Evolutionary conservation across 202 grass and related monocot species (phyloP).

Genomic region (Zizania palustris): DNA sequence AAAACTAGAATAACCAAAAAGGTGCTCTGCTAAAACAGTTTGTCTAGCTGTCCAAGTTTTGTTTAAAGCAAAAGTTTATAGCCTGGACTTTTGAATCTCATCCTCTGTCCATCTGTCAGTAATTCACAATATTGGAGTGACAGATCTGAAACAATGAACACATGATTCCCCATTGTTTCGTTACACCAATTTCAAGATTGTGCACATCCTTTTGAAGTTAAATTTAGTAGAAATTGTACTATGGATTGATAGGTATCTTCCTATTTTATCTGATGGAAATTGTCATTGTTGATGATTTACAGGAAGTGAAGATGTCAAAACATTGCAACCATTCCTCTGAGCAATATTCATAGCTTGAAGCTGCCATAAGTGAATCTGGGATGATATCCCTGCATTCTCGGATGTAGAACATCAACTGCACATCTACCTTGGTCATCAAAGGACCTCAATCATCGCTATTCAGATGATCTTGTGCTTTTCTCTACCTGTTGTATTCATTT

Average conservation of each 20-base stretch:
- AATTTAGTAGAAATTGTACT: conserved; percentile 4
- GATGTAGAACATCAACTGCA: conserved; percentile 41
- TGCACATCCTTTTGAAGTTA: neutral
- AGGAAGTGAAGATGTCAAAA: conserved; percentile 47
- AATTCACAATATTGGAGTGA: conserved; percentile 11
- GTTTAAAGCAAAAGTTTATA: conserved; percentile 4
- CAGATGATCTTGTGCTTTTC: conserved; percentile 40
- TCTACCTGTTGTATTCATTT: conserved; percentile 47
- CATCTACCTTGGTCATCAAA: conserved; percentile 28
- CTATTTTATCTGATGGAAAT: conserved; percentile 36
- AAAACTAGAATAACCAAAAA: conserved; percentile 20
- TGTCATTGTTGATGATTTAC: conserved; percentile 38
- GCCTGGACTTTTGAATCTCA: conserved; percentile 6
- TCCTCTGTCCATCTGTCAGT: conserved; percentile 11
- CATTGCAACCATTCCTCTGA: conserved; percentile 19
- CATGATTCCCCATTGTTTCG: neutral
- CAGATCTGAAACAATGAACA: neutral
- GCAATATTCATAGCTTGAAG: conserved; percentile 35
- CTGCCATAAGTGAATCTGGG: conserved; percentile 24
- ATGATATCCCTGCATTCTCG: conserved; percentile 24
- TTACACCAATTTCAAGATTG: neutral
- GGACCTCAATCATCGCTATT: conserved; percentile 22
- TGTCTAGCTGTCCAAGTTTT: neutral
- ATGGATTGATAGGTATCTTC: neutral
- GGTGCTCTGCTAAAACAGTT: conserved; percentile 9